A percentile compares a stretch with the other conserved stretches of the same genome.
These are phyloP conservation scores for Tulasnella sp. DNA, from an alignment of 768 basidiomycete genomes.

Conservation along the genomic window DNA sequence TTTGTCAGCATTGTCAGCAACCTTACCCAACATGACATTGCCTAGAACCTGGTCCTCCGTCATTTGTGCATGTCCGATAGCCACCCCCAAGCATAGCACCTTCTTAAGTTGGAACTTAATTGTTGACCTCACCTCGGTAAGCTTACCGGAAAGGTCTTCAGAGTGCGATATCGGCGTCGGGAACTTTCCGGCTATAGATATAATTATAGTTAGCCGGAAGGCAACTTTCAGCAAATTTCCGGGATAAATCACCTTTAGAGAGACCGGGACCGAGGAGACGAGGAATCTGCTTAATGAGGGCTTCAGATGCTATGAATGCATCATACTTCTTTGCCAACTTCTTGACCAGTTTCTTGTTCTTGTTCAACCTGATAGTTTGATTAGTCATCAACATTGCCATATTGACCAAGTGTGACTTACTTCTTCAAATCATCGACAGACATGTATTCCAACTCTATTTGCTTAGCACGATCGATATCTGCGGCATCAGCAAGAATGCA, in stretches of 20 bases:
- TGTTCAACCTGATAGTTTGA: slow-evolving; percentile 63
- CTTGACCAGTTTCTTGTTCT: slow-evolving; percentile 99
- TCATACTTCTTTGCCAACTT: slow-evolving; percentile 99
- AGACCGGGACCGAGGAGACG: slow-evolving; percentile 99
- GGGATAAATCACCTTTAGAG: slow-evolving; percentile 60
- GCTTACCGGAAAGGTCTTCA: slow-evolving; percentile 82
- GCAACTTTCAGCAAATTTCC: background rate
- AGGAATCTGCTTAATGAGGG: slow-evolving; percentile 98
- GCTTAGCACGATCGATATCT: slow-evolving; percentile 97
- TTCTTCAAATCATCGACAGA: slow-evolving; percentile 99
- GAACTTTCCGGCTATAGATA: slow-evolving; percentile 82
- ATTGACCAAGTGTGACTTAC: slow-evolving; percentile 32
- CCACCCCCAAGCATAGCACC: slow-evolving; percentile 97
- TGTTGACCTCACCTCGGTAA: slow-evolving; percentile 91
- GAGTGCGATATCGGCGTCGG: slow-evolving; percentile 88
- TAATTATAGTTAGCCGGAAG: background rate
- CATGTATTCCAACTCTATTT: slow-evolving; percentile 97
- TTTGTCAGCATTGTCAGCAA: background rate
- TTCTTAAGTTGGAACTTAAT: slow-evolving; percentile 99
- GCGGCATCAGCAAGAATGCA: slow-evolving; percentile 99
- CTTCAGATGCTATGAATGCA: slow-evolving; percentile 93
- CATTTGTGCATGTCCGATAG: slow-evolving; percentile 96
- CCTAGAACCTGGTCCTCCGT: slow-evolving; percentile 90
- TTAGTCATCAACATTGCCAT: background rate
- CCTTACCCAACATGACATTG: slow-evolving; percentile 88